phyloP scores from a whole-genome alignment of 805 yeast genomes.

The Brettanomyces nanus region DNA sequence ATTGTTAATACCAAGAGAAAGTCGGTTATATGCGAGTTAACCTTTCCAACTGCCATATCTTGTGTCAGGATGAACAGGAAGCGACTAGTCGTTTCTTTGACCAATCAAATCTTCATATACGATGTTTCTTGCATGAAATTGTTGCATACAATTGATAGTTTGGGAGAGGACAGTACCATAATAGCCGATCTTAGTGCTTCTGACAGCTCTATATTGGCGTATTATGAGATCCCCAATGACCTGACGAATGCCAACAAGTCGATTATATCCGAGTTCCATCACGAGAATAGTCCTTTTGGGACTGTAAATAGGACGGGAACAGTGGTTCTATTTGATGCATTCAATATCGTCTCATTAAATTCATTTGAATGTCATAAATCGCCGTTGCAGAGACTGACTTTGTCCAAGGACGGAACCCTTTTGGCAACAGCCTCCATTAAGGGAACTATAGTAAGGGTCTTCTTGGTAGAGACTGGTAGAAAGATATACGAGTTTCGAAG shows the following conservation, averaged over 20 bases:
- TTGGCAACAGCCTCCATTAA: constrained; percentile 85
- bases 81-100: constrained; percentile 66
- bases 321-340: constrained; percentile 72
- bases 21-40: constrained; percentile 73
- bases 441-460: constrained; percentile 85
- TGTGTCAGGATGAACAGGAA: constrained; percentile 75
- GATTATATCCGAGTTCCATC: background rate
- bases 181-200: constrained; percentile 28
- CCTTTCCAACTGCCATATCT: constrained; percentile 71
- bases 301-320: constrained; percentile 38
- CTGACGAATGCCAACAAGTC: background rate
- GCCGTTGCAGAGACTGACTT: constrained; percentile 55
- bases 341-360: constrained; percentile 65
- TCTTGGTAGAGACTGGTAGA: constrained; percentile 55
- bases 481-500: constrained; percentile 69
- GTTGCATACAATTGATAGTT: constrained; percentile 58
- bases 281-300: too few species aligned
- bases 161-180: constrained; percentile 25
- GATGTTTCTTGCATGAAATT: constrained; percentile 87
- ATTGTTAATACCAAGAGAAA: constrained; percentile 77
- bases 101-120: constrained; percentile 79
- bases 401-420: constrained; percentile 69
- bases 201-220: constrained; percentile 41
- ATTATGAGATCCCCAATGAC: background rate
- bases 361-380: constrained; percentile 83